Base-by-base conservation (phyloP, 1,139 yeast genomes). In the Yamadazyma taylorii region DNA sequence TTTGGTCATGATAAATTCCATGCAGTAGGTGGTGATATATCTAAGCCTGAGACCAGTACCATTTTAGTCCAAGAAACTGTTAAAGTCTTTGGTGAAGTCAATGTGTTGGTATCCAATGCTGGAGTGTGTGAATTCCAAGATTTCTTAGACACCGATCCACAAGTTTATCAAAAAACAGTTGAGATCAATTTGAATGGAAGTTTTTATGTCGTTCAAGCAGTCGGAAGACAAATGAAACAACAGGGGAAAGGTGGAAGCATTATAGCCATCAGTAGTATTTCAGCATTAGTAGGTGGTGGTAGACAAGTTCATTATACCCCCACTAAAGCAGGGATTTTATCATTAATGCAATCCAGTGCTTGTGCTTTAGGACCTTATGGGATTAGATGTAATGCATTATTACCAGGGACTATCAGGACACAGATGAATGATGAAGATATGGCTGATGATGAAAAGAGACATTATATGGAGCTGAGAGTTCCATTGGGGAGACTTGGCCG, bases 171-270 rank as follows among this genome's bases (percentile, higher is more conserved):
- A 27, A 43, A 48, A 32, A 63, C 66, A 3, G 59, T 64, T 12
- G 54, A 57, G 27, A 58, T 69, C 42, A 72, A 72, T 48, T 52
- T 72, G 39, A 62, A 67, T 39, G 78, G 78, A 10, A 63, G 70
- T 12, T 72, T 63, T 41, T 69, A 58, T 37, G 59, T 71, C 5
- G 65, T 69, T 2, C 76, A 71, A 42, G 75, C 75, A 0, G 75
- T 72, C 7, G 75, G 73, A 4, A 54, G 51, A 28, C 73, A 67
- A 43, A 63, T 72, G 73, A 61, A 60, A 40, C 43, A 42, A n/a
- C 75, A 69, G 40, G 73, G 74, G 2, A 61, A 56, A 31, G 75
- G 75, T 10, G 78, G 78, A 3, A 65, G 72, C 27, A 70, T 72
- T 35, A 69, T 72, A 31, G 75, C 64, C 30, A 56, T 58, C 39